phyloP scores from a whole-genome alignment of 2,329 filamentous ascomycete species.

The Trichoderma afroharzianum region DNA sequence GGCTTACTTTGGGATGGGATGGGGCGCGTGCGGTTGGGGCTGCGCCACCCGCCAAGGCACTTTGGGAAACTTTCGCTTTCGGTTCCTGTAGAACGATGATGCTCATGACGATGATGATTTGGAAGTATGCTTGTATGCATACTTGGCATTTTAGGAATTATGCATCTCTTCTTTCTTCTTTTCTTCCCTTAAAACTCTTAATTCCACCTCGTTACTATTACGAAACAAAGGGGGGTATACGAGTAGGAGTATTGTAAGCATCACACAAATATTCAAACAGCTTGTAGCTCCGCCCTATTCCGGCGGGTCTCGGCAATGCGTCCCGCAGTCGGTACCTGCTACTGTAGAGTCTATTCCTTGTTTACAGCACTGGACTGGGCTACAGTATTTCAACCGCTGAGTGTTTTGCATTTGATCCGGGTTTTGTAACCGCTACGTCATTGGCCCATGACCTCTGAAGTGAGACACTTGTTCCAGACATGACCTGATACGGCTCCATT shows the following conservation, averaged over 20 bases:
- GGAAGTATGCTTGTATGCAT: neutral
- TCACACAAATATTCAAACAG: neutral
- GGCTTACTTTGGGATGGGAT: neutral
- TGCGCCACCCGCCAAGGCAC: neutral
- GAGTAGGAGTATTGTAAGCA: neutral
- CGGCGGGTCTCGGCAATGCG: neutral
- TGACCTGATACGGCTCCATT: neutral
- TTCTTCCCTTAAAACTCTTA: neutral
- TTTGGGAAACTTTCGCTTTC: neutral
- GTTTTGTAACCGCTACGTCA: neutral
- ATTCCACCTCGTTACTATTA: neutral
- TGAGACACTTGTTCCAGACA: neutral
- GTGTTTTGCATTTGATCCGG: neutral
- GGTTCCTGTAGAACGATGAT: neutral
- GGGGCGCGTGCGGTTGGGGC: neutral
- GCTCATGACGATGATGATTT: neutral
- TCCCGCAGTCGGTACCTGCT: neutral
- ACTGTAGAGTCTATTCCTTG: neutral
- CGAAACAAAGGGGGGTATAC: neutral
- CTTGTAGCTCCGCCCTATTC: neutral
- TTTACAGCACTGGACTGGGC: neutral
- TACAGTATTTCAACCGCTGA: neutral
- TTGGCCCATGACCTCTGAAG: neutral
- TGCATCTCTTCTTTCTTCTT: neutral
- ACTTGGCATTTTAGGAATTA: neutral